Base-by-base conservation (phyloP, 176 grass and related monocot species). In the Urochloa ruziziensis region DNA sequence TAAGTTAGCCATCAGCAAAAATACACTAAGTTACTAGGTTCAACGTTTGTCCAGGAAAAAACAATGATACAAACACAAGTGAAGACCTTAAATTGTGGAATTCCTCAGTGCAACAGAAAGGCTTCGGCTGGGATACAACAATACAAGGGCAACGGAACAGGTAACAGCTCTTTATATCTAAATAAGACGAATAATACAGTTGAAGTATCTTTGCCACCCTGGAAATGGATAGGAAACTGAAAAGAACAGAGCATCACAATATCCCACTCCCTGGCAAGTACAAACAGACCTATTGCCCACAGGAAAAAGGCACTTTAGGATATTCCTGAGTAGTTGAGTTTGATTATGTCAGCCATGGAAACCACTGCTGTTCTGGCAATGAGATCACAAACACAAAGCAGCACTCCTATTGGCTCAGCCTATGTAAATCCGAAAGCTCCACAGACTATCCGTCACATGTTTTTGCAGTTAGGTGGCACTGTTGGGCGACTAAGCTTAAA, bases 181-280 rank as follows among this genome's bases (percentile, higher is more conserved):
- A 13, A 46, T 7, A 74, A 42, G 48, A 47, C 18, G 0, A 46
- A 47, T 71, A 54, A 75, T 21, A 74, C n/a, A 60, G 10, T 28
- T 21, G 40, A 54, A 71, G 19, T n/a, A 10, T 35, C 40, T 62
- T 78, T 12, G 32, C 17, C 46, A 47, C 15, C 49, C 54, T 35
- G 67, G 84, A 80, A 73, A 74, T 56, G 68, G 80, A 64, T 64
- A 63, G 16, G 60, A 60, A 62, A 60, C 42, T 59, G 4, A 28
- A 78, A 70, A 62, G 21, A 42, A 57, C 58, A 74, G 21, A 23
- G 33, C 8, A 17, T 35, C 67, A 58, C 81, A 54, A 51, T 68
- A 76, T 75, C 78, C 24, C 71, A 81, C 28, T 84, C 56, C 56
- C 23, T 77, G 72, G 14, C 62, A 86, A 77, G 88, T 70, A 90